phyloP scores from a whole-genome alignment of 352 stramenopile species.

The Phytophthora vignae region DNA sequence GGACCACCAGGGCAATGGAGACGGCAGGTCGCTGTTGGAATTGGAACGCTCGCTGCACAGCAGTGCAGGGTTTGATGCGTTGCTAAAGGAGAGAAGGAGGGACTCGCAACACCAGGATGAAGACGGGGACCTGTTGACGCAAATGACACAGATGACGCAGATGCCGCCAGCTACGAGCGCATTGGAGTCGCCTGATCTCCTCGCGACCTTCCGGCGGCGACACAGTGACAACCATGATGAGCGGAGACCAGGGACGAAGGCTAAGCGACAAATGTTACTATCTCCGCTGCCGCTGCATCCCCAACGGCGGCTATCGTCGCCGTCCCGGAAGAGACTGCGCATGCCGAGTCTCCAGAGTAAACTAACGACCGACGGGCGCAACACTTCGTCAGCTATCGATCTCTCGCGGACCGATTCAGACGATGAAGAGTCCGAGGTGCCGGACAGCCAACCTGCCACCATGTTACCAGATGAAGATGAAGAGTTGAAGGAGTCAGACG shows the following conservation, averaged over 20 bases:
- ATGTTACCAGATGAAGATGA: conserved; percentile 20
- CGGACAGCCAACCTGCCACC: conserved; percentile 18
- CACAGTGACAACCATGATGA: conserved; percentile 15
- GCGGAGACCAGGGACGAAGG: conserved; percentile 16
- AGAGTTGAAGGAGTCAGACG: conserved; percentile 14
- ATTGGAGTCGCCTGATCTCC: conserved; percentile 50
- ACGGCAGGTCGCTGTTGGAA: conserved; percentile 24
- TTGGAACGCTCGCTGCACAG: conserved; percentile 34
- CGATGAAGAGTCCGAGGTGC: conserved; percentile 29
- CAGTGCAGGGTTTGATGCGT: conserved; percentile 31
- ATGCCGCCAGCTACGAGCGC: conserved; percentile 32
- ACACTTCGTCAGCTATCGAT: conserved; percentile 10
- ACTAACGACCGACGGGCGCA: conserved; percentile 2
- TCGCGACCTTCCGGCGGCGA: conserved; percentile 32
- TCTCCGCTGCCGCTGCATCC: conserved; percentile 30
- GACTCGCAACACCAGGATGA: conserved; percentile 28
- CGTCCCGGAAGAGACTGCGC: conserved; percentile 43
- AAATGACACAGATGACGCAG: conserved; percentile 46
- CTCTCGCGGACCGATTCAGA: conserved; percentile 17
- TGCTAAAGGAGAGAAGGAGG: conserved; percentile 31
- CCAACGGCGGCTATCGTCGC: conserved; percentile 21
- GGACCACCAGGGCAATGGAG: conserved; percentile 16
- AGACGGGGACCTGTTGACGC: conserved; percentile 33
- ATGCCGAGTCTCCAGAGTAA: conserved; percentile 25
- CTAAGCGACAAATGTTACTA: conserved; percentile 33